Base-by-base conservation (phyloP, 225 moss, liverwort and hornwort genomes). In the Pseudisothecium myosuroides region DNA sequence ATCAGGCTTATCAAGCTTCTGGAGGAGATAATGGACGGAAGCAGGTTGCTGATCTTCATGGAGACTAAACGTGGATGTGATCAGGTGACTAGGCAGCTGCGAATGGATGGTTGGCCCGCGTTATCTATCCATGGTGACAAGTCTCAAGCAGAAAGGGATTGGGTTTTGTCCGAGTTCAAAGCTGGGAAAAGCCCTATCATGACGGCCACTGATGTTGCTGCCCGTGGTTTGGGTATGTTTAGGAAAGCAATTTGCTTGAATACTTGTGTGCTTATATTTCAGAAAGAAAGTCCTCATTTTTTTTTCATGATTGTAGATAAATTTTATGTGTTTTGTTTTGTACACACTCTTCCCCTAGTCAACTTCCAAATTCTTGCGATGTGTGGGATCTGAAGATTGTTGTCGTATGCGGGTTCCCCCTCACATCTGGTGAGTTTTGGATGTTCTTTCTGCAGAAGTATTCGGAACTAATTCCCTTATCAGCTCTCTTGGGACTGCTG, bases 171-270 rank as follows among this genome's bases (percentile, higher is more conserved):
- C 56, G 97, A 98, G 91, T 98, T 98, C 92, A 98, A 98, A 90
- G 96, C 97, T 82, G 97, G 97, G 80, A 98, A 96, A 90, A 98
- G 97, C 80, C 97, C 97, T 87, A 98, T 98, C 61, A 98, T 98
- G 97, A 98, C 97, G 90, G 97, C 97, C 88, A 97, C 97, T 90
- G 97, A 97, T 92, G 97, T 97, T 89, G 97, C 97, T 92, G 97
- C 97, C 80, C 97, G 97, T 90, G 97, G 97, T 98, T 92, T 98
- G 97, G 97, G 97, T 98, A 98, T 94, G 97, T 96, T 88, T 90
- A 93, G 93, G 84, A 91, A 91, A 89, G 91, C 83, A 88, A 65
- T 80, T 86, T 72, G 64, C 61, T 85, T 79, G 78, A 88, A 80
- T 85, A 72, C 24, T 80, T 54, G 60, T 87, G 80, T 92, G 89